Evolutionary conservation across 306 rosid species (phyloP).

Genomic region (Citrullus colocynthis): DNA sequence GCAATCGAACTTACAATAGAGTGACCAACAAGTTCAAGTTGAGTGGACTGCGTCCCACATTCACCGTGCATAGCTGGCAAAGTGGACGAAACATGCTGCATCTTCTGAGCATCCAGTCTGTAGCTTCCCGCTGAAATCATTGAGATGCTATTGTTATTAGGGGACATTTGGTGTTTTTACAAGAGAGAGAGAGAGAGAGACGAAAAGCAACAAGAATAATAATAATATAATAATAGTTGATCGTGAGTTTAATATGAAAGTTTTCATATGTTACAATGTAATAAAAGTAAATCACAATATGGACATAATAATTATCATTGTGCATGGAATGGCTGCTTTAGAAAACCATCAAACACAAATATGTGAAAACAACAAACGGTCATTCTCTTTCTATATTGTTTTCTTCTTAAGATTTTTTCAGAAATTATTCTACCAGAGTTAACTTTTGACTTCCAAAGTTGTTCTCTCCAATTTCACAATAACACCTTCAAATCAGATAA

Average conservation of each 20-base stretch:
- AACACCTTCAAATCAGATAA: not conserved
- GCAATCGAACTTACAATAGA: constrained; percentile 51
- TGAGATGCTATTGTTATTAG: not conserved
- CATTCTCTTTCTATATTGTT: not conserved
- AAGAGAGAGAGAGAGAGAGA: too few species aligned
- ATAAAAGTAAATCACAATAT: not conserved
- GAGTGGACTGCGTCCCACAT: constrained; percentile 45
- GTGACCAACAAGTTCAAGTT: constrained; percentile 91
- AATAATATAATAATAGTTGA: not conserved
- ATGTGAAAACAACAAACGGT: not conserved
- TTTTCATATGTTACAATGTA: not conserved
- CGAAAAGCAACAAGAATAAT: not conserved
- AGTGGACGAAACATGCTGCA: constrained; percentile 37
- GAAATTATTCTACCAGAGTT: not conserved
- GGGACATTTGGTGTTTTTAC: not conserved
- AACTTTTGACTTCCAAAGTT: not conserved
- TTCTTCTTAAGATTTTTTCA: not conserved
- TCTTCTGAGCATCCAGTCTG: constrained; percentile 45
- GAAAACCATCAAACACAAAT: not conserved
- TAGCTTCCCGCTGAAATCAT: constrained; percentile 29
- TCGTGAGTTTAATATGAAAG: not conserved
- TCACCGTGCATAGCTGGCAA: constrained; percentile 41
- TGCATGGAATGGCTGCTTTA: not conserved
- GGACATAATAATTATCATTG: not conserved
- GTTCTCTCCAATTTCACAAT: not conserved